Evolutionary conservation across 208 protist genomes (phyloP), one percentile per base, ranked within the genome.

Genomic region (Spongospora subterranea): DNA sequence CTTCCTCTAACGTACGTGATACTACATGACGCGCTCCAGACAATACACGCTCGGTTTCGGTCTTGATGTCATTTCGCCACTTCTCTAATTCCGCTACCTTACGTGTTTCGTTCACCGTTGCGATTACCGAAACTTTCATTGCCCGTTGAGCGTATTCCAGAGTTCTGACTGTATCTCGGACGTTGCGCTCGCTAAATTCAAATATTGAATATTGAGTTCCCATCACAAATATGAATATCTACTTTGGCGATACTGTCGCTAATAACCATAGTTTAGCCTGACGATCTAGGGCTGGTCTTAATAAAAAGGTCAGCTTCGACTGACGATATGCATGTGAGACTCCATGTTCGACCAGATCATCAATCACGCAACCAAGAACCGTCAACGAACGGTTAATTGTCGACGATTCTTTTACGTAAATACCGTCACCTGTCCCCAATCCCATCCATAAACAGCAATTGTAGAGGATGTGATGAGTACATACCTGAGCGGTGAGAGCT

Each of bases 321-420:
- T 82, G 35, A 13, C 71, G 71, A 35, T 20, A 82, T 6, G 71
- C 71, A n/a, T 35, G 71, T 20, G 71, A 82, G 6, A 20, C n/a
- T 6, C 71, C 71, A 6, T 43, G 71, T 40, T 35, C 71, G 71
- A n/a, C 71, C 17, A 82, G n/a, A 43, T 82, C 71, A n/a, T 6
- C 6, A 43, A 82, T 82, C 6, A 82, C n/a, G 40, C 71, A n/a
- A 6, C 71, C 71, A 6, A 82, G 71, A n/a, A 82, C 71, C 11
- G 71, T 82, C 71, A 82, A n/a, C 71, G 71, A 82, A 13, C n/a
- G 17, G 71, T 82, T 82, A n/a, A 82, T 82, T 6, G n/a, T 35
- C 35, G 35, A 45, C 35, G 71, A 39, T 35, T 82, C 71, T 13
- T 60, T 60, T 24, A 60, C 50, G 24, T 60, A 60, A 24, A 6